Conservation (phyloP, 805 yeast genomes). For the Debaryomyces prosopidis region DNA sequence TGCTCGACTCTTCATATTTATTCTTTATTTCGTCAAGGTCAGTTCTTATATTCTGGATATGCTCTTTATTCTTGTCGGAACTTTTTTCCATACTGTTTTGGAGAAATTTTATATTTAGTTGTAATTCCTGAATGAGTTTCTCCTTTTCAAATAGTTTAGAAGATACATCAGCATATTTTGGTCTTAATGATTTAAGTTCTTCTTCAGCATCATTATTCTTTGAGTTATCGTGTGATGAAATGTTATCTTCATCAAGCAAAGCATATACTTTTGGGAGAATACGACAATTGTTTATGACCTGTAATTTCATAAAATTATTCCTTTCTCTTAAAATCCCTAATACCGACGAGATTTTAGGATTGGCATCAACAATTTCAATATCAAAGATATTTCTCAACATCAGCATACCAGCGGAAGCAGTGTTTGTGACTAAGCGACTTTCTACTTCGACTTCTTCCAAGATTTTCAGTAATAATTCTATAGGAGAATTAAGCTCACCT, state of each 20-base stretch:
- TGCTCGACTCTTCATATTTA: constrained; percentile 16
- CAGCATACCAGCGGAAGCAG: neutral
- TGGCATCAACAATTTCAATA: neutral
- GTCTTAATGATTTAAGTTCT: constrained; percentile 1
- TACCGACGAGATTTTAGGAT: neutral
- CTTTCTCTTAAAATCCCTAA: neutral
- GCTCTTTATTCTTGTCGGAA: constrained; percentile 26
- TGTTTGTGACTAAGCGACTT: neutral
- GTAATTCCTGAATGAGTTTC: constrained; percentile 40
- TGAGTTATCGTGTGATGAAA: neutral
- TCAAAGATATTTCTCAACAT: neutral
- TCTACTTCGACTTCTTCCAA: neutral
- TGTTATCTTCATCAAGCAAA: neutral
- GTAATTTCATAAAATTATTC: neutral
- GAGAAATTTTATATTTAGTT: constrained; percentile 45
- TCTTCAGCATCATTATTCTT: constrained; percentile 1
- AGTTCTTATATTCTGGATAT: constrained; percentile 15
- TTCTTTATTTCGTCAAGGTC: constrained; percentile 14
- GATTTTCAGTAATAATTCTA: neutral
- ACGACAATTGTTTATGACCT: neutral
- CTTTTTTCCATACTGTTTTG: constrained; percentile 42
- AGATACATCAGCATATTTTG: constrained; percentile 3
- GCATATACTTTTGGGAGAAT: neutral
- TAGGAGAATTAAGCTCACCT: neutral
- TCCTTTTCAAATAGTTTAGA: constrained; percentile 20